phyloP scores from a whole-genome alignment of 2,329 filamentous ascomycete species.

The Furcasterigmium sp. region DNA sequence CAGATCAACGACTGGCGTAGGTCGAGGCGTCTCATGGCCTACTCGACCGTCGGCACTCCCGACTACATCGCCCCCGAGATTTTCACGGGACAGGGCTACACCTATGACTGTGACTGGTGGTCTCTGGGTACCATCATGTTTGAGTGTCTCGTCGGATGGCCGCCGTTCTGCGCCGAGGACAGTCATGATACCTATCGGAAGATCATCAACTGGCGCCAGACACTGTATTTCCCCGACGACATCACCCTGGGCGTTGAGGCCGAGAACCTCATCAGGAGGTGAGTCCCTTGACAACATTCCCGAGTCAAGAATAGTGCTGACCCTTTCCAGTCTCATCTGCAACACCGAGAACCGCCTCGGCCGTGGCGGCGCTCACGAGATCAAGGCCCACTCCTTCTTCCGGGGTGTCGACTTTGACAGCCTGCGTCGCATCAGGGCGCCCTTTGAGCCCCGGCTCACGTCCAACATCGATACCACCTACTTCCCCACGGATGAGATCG shows the following conservation, averaged over 20 bases:
- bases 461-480: constrained; percentile 96
- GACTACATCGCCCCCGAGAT: constrained; percentile 99
- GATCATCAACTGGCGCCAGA: constrained; percentile 97
- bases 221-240: constrained; percentile 94
- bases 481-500: constrained; percentile 98
- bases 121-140: constrained; percentile 99
- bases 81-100: constrained; percentile 93
- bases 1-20: constrained; percentile 99
- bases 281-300: constrained; percentile 27
- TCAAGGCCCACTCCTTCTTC: constrained; percentile 95
- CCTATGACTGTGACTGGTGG: constrained; percentile 99
- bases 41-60: constrained; percentile 95
- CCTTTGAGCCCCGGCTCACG: constrained; percentile 89
- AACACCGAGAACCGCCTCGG: constrained; percentile 91
- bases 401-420: constrained; percentile 92
- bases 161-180: constrained; percentile 97
- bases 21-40: constrained; percentile 90
- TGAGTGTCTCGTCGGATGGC: constrained; percentile 97
- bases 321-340: constrained; percentile 71
- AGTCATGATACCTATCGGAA: constrained; percentile 97
- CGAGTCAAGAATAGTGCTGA: constrained; percentile 9
- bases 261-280: constrained; percentile 89
- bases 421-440: constrained; percentile 85
- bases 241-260: constrained; percentile 83
- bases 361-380: constrained; percentile 78